Evolutionary conservation across 192 early-diverging fungal species (phyloP).

Genomic region (Geranomyces michiganensis): DNA sequence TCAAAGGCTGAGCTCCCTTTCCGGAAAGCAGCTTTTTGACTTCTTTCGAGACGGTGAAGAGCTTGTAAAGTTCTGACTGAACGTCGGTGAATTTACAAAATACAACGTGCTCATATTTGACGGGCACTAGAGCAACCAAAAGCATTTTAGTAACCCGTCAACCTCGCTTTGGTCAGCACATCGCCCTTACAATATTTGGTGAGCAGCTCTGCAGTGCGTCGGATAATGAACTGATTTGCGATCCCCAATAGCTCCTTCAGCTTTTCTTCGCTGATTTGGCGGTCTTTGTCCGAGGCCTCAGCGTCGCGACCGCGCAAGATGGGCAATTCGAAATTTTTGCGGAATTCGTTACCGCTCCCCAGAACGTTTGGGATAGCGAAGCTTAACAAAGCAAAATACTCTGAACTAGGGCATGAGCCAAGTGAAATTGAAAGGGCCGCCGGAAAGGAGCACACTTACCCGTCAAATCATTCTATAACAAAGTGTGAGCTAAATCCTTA

Average conservation of each 20-base stretch:
- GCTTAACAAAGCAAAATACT: constrained; percentile 93
- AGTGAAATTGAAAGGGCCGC: background rate
- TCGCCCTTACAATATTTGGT: constrained; percentile 86
- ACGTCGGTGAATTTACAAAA: constrained; percentile 82
- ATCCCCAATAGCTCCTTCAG: constrained; percentile 81
- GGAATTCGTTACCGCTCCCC: constrained; percentile 85
- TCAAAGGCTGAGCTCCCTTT: constrained; percentile 79
- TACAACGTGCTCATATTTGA: constrained; percentile 98
- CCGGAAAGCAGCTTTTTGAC: constrained; percentile 70
- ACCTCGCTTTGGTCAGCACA: background rate
- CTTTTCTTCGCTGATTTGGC: constrained; percentile 77
- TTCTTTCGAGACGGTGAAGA: constrained; percentile 71
- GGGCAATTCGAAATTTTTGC: constrained; percentile 90
- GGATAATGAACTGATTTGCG: constrained; percentile 95
- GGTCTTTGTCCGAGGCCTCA: constrained; percentile 79
- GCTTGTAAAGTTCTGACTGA: constrained; percentile 81
- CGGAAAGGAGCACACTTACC: constrained; percentile 21
- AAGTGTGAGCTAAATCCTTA: background rate
- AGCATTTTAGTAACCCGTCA: background rate
- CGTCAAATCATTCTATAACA: constrained; percentile 54
- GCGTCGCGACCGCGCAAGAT: constrained; percentile 93
- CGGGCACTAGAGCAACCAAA: constrained; percentile 73
- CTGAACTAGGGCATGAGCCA: constrained; percentile 44
- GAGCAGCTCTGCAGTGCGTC: constrained; percentile 93
- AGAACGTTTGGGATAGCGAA: constrained; percentile 94